phyloP scores from a whole-genome alignment of 768 basidiomycete species.

The Auriscalpium vulgare region DNA sequence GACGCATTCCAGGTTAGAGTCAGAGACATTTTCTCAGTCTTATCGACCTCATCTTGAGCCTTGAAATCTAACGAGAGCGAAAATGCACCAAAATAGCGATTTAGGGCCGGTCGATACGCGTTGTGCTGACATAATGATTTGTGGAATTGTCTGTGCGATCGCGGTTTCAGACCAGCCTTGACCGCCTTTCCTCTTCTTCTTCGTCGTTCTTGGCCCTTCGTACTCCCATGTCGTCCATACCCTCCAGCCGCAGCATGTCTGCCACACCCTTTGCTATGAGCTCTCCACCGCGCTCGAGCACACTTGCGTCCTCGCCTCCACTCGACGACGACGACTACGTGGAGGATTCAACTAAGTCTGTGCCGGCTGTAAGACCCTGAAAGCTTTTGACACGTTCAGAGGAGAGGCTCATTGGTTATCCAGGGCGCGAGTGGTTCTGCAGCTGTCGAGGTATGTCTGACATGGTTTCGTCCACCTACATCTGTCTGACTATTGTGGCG shows the following conservation, averaged over 20 bases:
- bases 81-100: not conserved
- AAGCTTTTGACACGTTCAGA: not conserved
- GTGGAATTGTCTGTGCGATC: not conserved
- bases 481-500: too few species aligned
- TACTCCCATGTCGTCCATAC: constrained; percentile 1
- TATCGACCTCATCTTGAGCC: too few species aligned
- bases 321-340: not conserved
- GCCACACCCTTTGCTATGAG: not conserved
- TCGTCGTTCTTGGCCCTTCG: not conserved
- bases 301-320: not conserved
- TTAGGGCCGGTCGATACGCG: constrained; percentile 15
- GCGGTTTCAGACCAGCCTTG: not conserved
- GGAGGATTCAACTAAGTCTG: not conserved
- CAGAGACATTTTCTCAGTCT: too few species aligned
- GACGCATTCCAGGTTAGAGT: too few species aligned
- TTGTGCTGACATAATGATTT: not conserved
- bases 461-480: too few species aligned
- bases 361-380: not conserved
- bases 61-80: too few species aligned
- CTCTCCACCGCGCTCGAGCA: not conserved
- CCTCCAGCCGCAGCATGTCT: not conserved
- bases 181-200: not conserved
- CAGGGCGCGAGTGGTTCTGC: too few species aligned
- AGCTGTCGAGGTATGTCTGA: too few species aligned
- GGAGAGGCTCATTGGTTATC: not conserved